Percentiles rank a stretch among this genome's conserved stretches.
Conservation (phyloP, 164 flowering plant species). For the Magnolia sinica region DNA sequence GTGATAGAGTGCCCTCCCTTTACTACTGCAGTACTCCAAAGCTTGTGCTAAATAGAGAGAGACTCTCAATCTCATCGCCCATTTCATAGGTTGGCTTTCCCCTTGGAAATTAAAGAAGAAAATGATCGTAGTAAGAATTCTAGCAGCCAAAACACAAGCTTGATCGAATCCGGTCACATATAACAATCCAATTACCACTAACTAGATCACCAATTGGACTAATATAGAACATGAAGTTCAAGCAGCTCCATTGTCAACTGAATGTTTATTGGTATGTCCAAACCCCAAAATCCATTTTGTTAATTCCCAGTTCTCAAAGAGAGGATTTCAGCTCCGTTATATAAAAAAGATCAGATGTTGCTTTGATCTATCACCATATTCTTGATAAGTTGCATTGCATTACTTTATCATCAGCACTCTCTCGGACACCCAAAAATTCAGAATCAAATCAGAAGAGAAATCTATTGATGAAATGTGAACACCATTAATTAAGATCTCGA, state of each 20-base stretch:
- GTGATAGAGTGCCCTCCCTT: slow-evolving; percentile 84
- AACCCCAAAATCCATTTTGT: not conserved
- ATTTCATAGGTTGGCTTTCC: slow-evolving; percentile 92
- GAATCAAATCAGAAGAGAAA: not conserved
- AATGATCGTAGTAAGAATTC: too few relatives aligned
- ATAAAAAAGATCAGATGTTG: not conserved
- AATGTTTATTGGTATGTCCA: not conserved
- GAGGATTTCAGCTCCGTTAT: not conserved
- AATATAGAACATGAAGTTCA: not conserved
- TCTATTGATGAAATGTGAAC: too few relatives aligned
- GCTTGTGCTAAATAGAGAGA: slow-evolving; percentile 82
- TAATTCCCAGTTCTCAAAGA: not conserved
- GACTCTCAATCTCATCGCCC: slow-evolving; percentile 97
- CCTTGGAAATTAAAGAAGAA: slow-evolving; percentile 33
- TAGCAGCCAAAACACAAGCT: not conserved
- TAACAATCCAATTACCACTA: not conserved
- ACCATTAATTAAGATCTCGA: too few relatives aligned
- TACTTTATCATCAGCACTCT: not conserved
- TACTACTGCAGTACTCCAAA: slow-evolving; percentile 79
- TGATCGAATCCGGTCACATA: not conserved
- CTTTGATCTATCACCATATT: not conserved
- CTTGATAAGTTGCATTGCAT: not conserved
- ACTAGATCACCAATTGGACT: not conserved
- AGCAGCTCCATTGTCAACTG: not conserved
- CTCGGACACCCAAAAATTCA: not conserved